Percentiles rank a stretch among this genome's conserved stretches.
Evolutionary conservation across 1,139 yeast genomes (phyloP).

Genomic region (Debaryomycetaceae sp.): DNA sequence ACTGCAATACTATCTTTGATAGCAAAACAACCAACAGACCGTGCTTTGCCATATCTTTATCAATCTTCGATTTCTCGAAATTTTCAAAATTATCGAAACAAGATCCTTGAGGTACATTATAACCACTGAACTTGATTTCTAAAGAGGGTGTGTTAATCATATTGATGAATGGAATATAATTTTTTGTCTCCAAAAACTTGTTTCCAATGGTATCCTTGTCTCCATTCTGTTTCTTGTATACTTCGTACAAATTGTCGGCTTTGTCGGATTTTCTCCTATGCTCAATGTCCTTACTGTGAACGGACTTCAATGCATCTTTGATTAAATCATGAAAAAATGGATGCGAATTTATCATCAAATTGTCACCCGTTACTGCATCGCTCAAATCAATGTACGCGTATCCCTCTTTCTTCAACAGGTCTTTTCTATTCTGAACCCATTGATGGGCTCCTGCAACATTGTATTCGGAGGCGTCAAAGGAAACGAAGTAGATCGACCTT

Average conservation of each 20-base stretch:
- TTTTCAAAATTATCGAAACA: conserved; percentile 66
- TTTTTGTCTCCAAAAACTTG: conserved; percentile 51
- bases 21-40: conserved; percentile 55
- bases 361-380: conserved; percentile 65
- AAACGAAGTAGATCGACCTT: conserved; percentile 75
- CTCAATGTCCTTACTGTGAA: conserved; percentile 13
- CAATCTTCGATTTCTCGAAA: conserved; percentile 45
- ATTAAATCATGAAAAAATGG: conserved; percentile 58
- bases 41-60: conserved; percentile 58
- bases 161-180: conserved; percentile 65
- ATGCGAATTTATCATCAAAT: conserved; percentile 57
- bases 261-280: conserved; percentile 5
- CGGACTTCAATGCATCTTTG: conserved; percentile 35
- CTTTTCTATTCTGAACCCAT: conserved; percentile 61
- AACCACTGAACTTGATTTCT: conserved; percentile 49
- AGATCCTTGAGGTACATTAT: conserved; percentile 54
- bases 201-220: conserved; percentile 31
- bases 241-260: conserved; percentile 21
- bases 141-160: conserved; percentile 68
- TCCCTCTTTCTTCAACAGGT: conserved; percentile 56
- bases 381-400: conserved; percentile 76
- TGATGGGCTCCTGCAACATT: conserved; percentile 84
- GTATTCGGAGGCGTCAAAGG: conserved; percentile 83
- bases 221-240: conserved; percentile 23
- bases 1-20: conserved; percentile 48